phyloP scores from a whole-genome alignment of 805 yeast species.

The Suhomyces sp. region DNA sequence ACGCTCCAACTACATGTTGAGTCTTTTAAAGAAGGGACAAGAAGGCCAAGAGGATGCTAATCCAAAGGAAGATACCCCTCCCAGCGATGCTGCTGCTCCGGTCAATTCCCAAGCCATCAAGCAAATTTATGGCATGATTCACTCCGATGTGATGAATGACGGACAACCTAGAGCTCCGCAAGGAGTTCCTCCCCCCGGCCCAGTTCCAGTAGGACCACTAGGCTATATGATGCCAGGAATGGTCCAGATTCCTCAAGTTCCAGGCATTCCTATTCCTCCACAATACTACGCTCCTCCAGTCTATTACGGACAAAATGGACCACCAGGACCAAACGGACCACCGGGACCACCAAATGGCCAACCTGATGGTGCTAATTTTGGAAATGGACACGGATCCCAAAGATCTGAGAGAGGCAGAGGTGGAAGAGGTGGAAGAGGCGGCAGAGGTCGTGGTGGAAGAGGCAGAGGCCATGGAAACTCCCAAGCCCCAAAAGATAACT shows the following conservation, averaged over 20 bases:
- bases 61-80: not conserved
- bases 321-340: not conserved
- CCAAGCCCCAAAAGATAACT: not conserved
- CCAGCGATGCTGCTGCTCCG: conserved; percentile 14
- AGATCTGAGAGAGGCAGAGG: conserved; percentile 9
- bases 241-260: conserved; percentile 26
- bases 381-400: conserved; percentile 6
- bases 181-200: too few species aligned
- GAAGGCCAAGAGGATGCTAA: conserved; percentile 7
- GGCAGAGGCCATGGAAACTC: not conserved
- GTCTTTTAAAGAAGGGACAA: conserved; percentile 24
- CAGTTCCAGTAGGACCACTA: conserved; percentile 5
- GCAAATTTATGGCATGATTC: conserved; percentile 43
- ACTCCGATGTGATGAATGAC: conserved; percentile 41
- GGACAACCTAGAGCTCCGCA: conserved; percentile 19
- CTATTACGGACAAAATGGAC: conserved; percentile 18
- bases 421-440: conserved; percentile 8
- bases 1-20: conserved; percentile 30
- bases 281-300: conserved; percentile 18
- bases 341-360: not conserved
- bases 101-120: conserved; percentile 33
- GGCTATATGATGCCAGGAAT: not conserved
- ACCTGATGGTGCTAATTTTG: not conserved
- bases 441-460: not conserved
- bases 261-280: conserved; percentile 35